Percentiles rank a stretch among this genome's conserved stretches.
phyloP scores from a whole-genome alignment of 148 eudicot genomes.

The Vaccinium corymbosum region DNA sequence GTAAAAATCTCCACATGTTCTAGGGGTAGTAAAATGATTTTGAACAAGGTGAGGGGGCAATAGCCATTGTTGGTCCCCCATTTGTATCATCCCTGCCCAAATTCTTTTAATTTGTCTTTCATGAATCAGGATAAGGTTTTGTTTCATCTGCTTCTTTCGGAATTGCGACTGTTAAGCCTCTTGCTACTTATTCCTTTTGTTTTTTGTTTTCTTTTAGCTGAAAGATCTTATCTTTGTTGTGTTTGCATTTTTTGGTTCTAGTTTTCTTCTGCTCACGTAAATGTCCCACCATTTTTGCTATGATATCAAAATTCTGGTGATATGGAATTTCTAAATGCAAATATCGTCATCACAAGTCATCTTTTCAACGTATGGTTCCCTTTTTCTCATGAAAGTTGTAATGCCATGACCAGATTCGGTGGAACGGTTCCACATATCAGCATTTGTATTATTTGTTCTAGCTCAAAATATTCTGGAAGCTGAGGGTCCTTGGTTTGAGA shows the following conservation, averaged over 20 bases:
- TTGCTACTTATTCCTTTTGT: neutral
- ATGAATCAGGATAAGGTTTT: neutral
- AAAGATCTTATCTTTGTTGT: neutral
- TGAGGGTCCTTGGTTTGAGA: slow-evolving; percentile 90
- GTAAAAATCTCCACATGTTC: neutral
- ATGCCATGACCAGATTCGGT: slow-evolving; percentile 68
- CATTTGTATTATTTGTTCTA: slow-evolving; percentile 78
- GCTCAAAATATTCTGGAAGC: slow-evolving; percentile 97
- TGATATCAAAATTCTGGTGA: neutral
- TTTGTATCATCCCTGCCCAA: neutral
- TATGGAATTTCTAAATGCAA: neutral
- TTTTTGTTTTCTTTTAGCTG: neutral
- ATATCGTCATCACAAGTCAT: neutral
- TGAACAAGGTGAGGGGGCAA: no score
- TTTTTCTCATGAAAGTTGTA: slow-evolving; percentile 19
- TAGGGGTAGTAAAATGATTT: neutral
- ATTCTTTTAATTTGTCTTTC: neutral
- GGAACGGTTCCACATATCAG: slow-evolving; percentile 90
- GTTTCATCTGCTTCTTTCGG: neutral
- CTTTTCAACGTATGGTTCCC: neutral
- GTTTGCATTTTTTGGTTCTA: neutral
- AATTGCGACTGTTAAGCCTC: neutral
- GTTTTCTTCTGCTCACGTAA: neutral
- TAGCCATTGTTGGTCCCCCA: no score
- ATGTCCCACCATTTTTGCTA: neutral